Percentiles rank a stretch among this genome's conserved stretches.
These are phyloP conservation scores for Ceratobasidium sp. DNA, from an alignment of 1,284 basidiomycete genomes.

Conservation along the genomic window DNA sequence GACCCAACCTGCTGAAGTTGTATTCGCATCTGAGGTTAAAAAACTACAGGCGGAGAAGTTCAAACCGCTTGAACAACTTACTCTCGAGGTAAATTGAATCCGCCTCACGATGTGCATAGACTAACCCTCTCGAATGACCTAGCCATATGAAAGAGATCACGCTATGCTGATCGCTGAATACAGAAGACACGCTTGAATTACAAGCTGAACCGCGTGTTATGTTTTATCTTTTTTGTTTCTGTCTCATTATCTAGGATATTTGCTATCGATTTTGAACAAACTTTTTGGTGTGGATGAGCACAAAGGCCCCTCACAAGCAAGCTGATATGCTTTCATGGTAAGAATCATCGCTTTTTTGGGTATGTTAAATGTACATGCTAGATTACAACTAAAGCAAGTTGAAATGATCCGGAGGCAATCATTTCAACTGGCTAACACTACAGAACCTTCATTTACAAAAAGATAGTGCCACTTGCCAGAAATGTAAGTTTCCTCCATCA, in stretches of 20 bases:
- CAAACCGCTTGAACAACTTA: conserved; percentile 93
- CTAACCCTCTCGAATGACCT: neutral
- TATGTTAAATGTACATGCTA: neutral
- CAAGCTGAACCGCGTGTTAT: neutral
- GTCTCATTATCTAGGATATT: conserved; percentile 10
- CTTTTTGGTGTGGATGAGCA: neutral
- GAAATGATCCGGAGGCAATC: neutral
- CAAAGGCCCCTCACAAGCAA: too few species aligned
- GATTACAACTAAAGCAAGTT: neutral
- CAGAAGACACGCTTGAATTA: conserved; percentile 43
- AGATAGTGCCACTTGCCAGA: neutral
- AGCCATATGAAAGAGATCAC: conserved; percentile 58
- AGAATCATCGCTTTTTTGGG: too few species aligned
- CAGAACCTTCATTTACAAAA: neutral
- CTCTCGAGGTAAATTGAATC: conserved; percentile 61
- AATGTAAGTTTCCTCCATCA: neutral
- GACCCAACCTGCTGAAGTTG: conserved; percentile 84
- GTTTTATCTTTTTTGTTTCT: neutral
- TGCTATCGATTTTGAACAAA: conserved; percentile 15
- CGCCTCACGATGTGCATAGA: conserved; percentile 2
- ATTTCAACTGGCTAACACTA: neutral
- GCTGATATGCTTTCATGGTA: too few species aligned
- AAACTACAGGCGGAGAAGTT: conserved; percentile 79
- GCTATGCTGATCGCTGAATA: conserved; percentile 74
- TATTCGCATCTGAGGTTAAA: conserved; percentile 90